phyloP scores from a whole-genome alignment of 2,329 filamentous ascomycete species.

The Orbilia ellipsospora region DNA sequence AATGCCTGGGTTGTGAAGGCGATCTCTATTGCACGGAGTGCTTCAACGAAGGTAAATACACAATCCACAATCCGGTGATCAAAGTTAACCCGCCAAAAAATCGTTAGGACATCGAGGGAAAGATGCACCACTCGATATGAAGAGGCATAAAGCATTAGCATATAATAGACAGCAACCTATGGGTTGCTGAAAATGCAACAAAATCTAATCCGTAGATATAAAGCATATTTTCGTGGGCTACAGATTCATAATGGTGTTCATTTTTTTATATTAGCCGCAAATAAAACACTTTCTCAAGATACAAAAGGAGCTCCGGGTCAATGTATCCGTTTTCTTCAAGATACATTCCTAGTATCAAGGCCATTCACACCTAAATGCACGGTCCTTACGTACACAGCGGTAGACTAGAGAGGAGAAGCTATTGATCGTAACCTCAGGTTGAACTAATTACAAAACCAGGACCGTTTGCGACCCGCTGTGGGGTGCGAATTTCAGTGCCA shows the following conservation, averaged over 20 bases:
- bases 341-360: no score
- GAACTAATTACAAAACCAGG: no score
- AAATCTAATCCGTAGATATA: neutral
- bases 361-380: no score
- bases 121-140: conserved; percentile 44
- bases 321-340: no score
- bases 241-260: neutral
- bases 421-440: no score
- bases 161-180: conserved; percentile 41
- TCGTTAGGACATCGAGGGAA: conserved; percentile 37
- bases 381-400: no score
- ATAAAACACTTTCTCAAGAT: no score
- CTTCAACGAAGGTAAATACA: conserved; percentile 45
- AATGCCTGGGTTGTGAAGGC: conserved; percentile 47
- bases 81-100: neutral
- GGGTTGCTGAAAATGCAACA: neutral
- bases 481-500: no score
- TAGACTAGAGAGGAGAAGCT: no score
- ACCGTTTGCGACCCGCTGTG: no score
- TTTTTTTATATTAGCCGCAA: no score
- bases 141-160: conserved; percentile 33
- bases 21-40: conserved; percentile 49
- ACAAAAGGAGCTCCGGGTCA: no score
- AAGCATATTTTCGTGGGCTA: neutral
- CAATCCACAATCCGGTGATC: neutral